Conservation (phyloP, 2,329 filamentous ascomycete species). For the Aureobasidium sp. region DNA sequence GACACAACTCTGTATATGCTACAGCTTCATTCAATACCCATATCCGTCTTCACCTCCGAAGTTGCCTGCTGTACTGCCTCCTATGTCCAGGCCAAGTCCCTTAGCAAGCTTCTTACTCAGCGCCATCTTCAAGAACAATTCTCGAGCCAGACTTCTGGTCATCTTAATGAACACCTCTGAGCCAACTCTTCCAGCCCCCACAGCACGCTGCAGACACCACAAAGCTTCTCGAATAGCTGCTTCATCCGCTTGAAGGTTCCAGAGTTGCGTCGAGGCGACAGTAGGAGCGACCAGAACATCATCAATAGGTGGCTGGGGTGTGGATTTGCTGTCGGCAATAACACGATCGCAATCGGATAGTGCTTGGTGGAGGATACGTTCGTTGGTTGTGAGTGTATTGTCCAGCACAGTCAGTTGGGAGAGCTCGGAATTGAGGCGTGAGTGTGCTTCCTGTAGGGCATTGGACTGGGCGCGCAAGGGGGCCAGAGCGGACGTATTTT, state of each 20-base stretch:
- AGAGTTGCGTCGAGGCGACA: constrained; percentile 87
- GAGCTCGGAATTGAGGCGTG: constrained; percentile 66
- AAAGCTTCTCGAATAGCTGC: constrained; percentile 78
- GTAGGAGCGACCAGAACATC: constrained; percentile 90
- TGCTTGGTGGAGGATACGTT: constrained; percentile 67
- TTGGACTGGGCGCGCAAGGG: constrained; percentile 71
- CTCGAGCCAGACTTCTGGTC: constrained; percentile 65
- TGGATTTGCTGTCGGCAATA: constrained; percentile 63
- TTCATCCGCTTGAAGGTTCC: constrained; percentile 83
- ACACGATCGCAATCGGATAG: constrained; percentile 72
- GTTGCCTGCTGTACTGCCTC: background rate
- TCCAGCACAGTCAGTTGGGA: constrained; percentile 64
- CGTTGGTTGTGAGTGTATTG: constrained; percentile 66
- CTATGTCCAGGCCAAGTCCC: constrained; percentile 60
- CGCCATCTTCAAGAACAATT: constrained; percentile 80
- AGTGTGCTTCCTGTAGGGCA: constrained; percentile 65
- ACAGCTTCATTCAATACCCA: background rate
- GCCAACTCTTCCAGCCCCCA: constrained; percentile 65
- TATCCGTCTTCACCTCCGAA: background rate
- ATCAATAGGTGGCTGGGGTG: constrained; percentile 71
- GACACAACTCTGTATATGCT: background rate
- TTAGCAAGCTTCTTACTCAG: constrained; percentile 68
- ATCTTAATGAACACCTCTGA: constrained; percentile 68
- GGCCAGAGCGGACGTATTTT: constrained; percentile 67
- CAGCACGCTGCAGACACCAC: constrained; percentile 68